Conservation (phyloP, 495 filamentous ascomycete species). For the Amphirosellinia nigrospora region DNA sequence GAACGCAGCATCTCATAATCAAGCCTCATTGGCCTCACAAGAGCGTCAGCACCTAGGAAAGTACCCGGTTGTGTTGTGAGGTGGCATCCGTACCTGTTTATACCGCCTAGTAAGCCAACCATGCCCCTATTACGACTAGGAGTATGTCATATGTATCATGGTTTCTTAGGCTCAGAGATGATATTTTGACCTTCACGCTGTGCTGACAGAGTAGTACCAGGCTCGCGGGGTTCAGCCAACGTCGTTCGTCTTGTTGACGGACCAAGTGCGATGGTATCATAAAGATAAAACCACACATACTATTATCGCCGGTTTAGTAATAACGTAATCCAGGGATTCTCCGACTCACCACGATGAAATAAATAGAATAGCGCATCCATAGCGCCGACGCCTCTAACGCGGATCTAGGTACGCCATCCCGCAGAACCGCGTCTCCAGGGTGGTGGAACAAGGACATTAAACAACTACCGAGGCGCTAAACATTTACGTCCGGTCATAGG, state of each 20-base stretch:
- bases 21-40: slow-evolving; percentile 17
- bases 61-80: slow-evolving; percentile 22
- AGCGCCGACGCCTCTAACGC: background rate
- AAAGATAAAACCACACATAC: background rate
- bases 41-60: background rate
- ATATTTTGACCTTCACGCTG: background rate
- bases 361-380: background rate
- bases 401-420: slow-evolving; percentile 20
- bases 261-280: background rate
- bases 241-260: background rate
- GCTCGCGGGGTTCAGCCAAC: background rate
- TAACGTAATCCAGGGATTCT: background rate
- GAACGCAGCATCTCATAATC: background rate
- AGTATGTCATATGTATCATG: background rate
- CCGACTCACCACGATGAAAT: background rate
- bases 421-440: slow-evolving; percentile 17
- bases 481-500: background rate
- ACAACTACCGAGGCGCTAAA: slow-evolving; percentile 20
- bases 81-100: slow-evolving; percentile 25
- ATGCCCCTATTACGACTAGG: background rate
- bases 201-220: background rate
- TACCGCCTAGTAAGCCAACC: background rate
- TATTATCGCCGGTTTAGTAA: background rate
- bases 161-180: background rate
- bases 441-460: slow-evolving; percentile 19